phyloP scores from a whole-genome alignment of 306 rosid genomes.

The Cucumis melo region DNA sequence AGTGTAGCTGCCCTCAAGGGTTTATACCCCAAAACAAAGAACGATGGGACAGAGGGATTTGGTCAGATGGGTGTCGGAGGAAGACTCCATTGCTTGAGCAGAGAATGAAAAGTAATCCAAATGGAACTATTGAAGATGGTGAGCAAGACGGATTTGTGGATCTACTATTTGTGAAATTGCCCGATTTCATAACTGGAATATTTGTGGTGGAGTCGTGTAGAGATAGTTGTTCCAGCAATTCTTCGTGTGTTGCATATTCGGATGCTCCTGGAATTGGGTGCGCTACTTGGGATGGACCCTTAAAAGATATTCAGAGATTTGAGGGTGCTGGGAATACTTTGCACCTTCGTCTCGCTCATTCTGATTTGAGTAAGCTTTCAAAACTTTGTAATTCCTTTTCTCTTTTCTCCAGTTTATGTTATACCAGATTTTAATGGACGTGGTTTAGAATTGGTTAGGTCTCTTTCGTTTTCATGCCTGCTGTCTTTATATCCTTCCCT shows the following conservation, averaged over 20 bases:
- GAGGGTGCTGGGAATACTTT: conserved; percentile 26
- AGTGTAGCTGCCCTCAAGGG: conserved; percentile 48
- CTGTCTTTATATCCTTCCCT: neutral
- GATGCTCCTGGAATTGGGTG: conserved; percentile 53
- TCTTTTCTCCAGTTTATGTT: neutral
- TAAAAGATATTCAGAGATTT: conserved; percentile 1
- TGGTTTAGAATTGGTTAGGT: neutral
- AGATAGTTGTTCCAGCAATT: conserved; percentile 22
- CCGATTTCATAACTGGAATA: conserved; percentile 40
- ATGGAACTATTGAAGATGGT: conserved; percentile 10
- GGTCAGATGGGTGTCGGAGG: conserved; percentile 60
- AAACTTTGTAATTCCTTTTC: neutral
- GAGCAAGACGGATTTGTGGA: conserved; percentile 43
- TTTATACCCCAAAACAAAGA: conserved; percentile 22
- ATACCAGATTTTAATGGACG: neutral
- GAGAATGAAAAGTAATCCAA: conserved; percentile 10
- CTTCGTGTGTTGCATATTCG: conserved; percentile 51
- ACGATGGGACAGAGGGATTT: conserved; percentile 24
- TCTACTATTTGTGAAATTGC: conserved; percentile 31
- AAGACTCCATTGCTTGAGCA: conserved; percentile 25
- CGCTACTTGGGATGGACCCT: conserved; percentile 32
- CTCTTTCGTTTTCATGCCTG: neutral
- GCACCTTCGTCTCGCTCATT: conserved; percentile 42
- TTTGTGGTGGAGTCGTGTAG: conserved; percentile 13
- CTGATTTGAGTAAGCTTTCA: conserved; percentile 26